Conservation (phyloP, 148 eudicot genomes). For the Mesembryanthemum crystallinum region DNA sequence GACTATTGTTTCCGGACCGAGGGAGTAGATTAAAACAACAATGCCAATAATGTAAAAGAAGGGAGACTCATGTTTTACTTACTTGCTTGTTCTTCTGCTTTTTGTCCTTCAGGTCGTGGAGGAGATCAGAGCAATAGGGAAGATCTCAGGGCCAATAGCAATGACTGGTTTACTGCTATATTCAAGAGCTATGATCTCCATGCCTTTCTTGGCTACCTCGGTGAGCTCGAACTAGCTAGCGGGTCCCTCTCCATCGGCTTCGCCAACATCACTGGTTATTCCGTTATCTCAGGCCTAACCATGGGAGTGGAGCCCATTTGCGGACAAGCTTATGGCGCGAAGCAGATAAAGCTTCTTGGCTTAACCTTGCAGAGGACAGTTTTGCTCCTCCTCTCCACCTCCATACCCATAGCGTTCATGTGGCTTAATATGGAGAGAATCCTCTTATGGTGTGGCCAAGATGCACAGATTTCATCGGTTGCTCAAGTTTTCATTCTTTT, state of each 20-base stretch:
- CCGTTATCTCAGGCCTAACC: conserved; percentile 86
- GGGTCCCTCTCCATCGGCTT: conserved; percentile 87
- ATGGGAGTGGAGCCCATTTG: conserved; percentile 99
- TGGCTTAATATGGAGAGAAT: conserved; percentile 83
- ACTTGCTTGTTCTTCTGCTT: conserved; percentile 6
- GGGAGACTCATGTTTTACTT: neutral
- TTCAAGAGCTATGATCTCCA: conserved; percentile 91
- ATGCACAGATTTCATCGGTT: conserved; percentile 55
- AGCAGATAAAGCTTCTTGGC: conserved; percentile 74
- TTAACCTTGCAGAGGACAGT: conserved; percentile 76
- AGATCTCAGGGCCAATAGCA: conserved; percentile 83
- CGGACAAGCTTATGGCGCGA: conserved; percentile 92
- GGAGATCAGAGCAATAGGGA: conserved; percentile 80
- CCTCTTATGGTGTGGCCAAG: conserved; percentile 73
- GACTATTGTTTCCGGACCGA: too few relatives aligned
- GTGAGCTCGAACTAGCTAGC: conserved; percentile 81
- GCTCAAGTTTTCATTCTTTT: conserved; percentile 67
- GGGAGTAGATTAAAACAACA: neutral
- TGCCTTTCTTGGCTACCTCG: conserved; percentile 91
- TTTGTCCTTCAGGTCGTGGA: conserved; percentile 47
- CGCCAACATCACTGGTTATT: conserved; percentile 96
- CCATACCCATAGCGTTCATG: conserved; percentile 69
- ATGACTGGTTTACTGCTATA: conserved; percentile 74
- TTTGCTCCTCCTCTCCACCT: conserved; percentile 61
- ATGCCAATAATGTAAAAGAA: neutral